Evolutionary conservation across 768 basidiomycete species (phyloP), one percentile per base, ranked within the genome.

Genomic region (Suillus discolor): DNA sequence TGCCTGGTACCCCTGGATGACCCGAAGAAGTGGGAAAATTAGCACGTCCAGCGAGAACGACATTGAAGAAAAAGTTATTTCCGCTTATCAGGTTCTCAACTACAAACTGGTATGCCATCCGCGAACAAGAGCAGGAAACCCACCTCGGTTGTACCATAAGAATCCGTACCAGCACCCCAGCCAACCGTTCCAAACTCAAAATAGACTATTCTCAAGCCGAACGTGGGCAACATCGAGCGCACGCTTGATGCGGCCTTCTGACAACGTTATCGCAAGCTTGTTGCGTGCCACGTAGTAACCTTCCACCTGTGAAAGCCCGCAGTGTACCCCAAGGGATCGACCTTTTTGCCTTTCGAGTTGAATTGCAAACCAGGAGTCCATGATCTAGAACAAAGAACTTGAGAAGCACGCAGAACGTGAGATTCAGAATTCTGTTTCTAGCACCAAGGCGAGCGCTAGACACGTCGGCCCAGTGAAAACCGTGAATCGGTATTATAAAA

Each of bases 11-110:
- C 54, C 54, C 53, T 54, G 31, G 9, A 20, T 53, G 51, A 53
- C 51, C 16, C 18, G 57, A 59, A 41, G 12, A 60, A 60, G 39
- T 60, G 59, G 41, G 42, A 60, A 60, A 25, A 41, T 18, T 3
- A 23, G 55, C 34, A 23, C 2, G 13, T 38, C 54, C 55, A 57
- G 15, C 57, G 13, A 23, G 8, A 41, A 16, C 11, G 28, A 60
- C 25, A 8, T 59, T 39, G 23, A 25, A 39, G 23, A 41, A 59
- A 59, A 60, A 60, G 41, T 38, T 42, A 60, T 60, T 60, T 60
- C 41, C 41, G 25, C 42, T 60, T 60, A 60, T 60, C 59, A 60
- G 18, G 4, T 28, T 20, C 25, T 28, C 39, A 31, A 54, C 53
- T 4, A 53, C 20, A 11, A 55, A 28, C 25, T 54, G 11, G 7